phyloP scores from a whole-genome alignment of 257 asterid species.

The Plantago ovata region DNA sequence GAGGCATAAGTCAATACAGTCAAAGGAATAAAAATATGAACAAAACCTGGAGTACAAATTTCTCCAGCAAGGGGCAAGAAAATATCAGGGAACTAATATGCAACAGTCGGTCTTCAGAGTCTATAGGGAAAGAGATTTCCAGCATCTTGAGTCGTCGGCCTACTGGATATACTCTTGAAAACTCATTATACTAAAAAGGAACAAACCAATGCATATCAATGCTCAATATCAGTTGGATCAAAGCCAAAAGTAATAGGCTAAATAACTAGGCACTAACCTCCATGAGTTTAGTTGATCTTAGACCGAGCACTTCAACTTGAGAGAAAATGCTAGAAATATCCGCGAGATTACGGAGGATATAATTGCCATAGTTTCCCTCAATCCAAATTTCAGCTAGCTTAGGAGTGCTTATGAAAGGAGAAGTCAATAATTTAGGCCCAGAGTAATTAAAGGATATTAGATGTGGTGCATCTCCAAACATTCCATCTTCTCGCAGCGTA shows the following conservation, averaged over 20 bases:
- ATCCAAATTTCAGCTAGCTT: not conserved
- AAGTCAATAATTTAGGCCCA: not conserved
- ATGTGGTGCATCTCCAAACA: not conserved
- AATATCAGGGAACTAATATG: not conserved
- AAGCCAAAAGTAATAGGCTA: no score
- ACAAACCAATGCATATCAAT: not conserved
- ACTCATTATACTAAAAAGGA: not conserved
- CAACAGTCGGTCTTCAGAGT: not conserved
- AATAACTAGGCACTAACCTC: no score
- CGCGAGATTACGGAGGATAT: not conserved
- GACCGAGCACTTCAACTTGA: not conserved
- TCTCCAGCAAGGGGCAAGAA: not conserved
- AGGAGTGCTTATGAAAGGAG: not conserved
- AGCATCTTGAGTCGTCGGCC: conserved; percentile 1
- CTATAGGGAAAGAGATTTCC: not conserved
- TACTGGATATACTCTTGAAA: not conserved
- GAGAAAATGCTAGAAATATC: not conserved
- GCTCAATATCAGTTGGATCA: not conserved
- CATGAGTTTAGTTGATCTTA: no score
- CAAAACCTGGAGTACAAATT: not conserved
- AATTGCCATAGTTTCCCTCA: not conserved
- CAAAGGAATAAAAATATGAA: no score
- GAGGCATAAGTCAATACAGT: no score
- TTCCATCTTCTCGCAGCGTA: not conserved
- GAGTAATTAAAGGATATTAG: not conserved